Percentiles rank a stretch among this genome's conserved stretches.
These are phyloP conservation scores for Austroboletus niveus DNA, from an alignment of 1,284 basidiomycete genomes.

Conservation along the genomic window DNA sequence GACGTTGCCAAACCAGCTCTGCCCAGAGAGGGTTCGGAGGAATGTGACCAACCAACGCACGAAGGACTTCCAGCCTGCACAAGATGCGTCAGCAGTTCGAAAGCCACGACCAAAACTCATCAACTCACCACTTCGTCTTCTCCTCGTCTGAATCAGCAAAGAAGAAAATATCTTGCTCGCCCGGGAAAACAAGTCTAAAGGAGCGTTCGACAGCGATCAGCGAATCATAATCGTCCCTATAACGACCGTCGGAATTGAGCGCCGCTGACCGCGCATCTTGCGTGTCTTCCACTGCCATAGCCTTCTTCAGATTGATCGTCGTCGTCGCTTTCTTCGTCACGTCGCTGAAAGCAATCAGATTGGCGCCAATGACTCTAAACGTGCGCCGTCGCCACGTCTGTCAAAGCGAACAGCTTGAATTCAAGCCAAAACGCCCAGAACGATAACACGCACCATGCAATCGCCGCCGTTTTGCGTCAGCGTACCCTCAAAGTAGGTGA, in stretches of 20 bases:
- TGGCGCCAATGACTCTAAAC: constrained; percentile 84
- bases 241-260: constrained; percentile 45
- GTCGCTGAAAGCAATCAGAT: constrained; percentile 89
- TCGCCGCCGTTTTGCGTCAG: constrained; percentile 96
- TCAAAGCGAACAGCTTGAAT: constrained; percentile 4
- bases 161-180: constrained; percentile 82
- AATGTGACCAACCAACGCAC: constrained; percentile 80
- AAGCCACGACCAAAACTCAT: not conserved
- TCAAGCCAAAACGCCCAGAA: not conserved
- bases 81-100: constrained; percentile 1
- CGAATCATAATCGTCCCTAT: constrained; percentile 66
- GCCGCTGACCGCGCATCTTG: constrained; percentile 50
- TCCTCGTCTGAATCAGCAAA: constrained; percentile 90
- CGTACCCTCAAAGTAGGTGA: constrained; percentile 88
- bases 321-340: constrained; percentile 90
- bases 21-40: constrained; percentile 91
- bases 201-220: constrained; percentile 78
- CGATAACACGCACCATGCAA: constrained; percentile 64
- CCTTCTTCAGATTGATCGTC: constrained; percentile 89
- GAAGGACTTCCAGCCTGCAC: constrained; percentile 76
- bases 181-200: constrained; percentile 83
- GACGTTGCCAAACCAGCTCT: constrained; percentile 79
- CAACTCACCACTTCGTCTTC: constrained; percentile 81
- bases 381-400: constrained; percentile 88
- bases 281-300: constrained; percentile 75